Percentiles rank a stretch among this genome's conserved stretches.
phyloP scores from a whole-genome alignment of 1,284 basidiomycete genomes.

The Tylopilus sp. region DNA sequence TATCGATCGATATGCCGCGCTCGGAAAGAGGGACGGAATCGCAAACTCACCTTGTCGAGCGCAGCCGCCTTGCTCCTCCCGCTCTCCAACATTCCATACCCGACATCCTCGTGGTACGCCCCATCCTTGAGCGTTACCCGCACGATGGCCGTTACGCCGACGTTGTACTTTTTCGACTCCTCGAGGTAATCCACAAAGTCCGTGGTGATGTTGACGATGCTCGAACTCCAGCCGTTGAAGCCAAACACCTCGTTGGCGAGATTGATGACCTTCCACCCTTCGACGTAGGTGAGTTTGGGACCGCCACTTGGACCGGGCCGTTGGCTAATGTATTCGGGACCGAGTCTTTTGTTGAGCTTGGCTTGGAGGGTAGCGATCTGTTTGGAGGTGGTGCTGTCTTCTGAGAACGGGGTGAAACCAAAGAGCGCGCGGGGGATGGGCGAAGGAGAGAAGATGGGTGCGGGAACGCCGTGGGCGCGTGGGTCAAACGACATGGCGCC shows the following conservation, averaged over 20 bases:
- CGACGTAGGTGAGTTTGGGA: conserved; percentile 88
- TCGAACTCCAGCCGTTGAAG: conserved; percentile 96
- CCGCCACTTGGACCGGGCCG: conserved; percentile 87
- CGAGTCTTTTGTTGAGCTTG: conserved; percentile 84
- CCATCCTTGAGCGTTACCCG: conserved; percentile 88
- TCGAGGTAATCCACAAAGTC: conserved; percentile 72
- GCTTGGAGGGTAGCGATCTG: conserved; percentile 75
- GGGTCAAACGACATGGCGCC: conserved; percentile 58
- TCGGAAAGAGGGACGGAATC: neutral
- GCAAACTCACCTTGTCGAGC: conserved; percentile 76
- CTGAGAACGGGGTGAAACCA: conserved; percentile 37
- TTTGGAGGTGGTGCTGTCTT: conserved; percentile 47
- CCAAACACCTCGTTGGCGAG: conserved; percentile 98
- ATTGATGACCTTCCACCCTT: conserved; percentile 97
- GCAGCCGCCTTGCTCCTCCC: conserved; percentile 80
- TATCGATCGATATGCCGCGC: conserved; percentile 1
- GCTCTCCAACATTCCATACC: conserved; percentile 88
- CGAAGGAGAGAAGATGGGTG: neutral
- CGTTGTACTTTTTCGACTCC: conserved; percentile 62
- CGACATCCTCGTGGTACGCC: conserved; percentile 88
- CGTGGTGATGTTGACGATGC: conserved; percentile 72
- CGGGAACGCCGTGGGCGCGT: conserved; percentile 46
- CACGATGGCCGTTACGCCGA: conserved; percentile 84
- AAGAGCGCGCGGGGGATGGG: conserved; percentile 6
- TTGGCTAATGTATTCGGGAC: conserved; percentile 89